Evolutionary conservation across 352 stramenopile genomes (phyloP).

Genomic region (Pythium dissimile): DNA sequence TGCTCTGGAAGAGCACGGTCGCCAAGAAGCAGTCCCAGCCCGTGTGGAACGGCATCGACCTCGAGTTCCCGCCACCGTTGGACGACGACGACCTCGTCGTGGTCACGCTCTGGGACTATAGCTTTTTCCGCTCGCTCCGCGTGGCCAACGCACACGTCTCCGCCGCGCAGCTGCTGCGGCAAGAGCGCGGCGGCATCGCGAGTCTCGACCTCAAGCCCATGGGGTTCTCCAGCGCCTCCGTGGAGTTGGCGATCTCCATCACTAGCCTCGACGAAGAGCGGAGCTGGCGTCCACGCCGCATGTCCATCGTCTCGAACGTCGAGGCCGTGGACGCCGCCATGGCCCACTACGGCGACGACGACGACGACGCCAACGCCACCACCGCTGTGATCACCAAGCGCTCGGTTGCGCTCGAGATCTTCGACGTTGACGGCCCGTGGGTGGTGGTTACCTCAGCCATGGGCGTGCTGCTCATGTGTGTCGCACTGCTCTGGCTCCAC

Average conservation of each 20-base stretch:
- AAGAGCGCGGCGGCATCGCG: slow-evolving; percentile 33
- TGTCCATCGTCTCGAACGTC: slow-evolving; percentile 7
- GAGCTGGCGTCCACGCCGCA: slow-evolving; percentile 8
- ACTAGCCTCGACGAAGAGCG: slow-evolving; percentile 1
- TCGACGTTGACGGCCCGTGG: slow-evolving; percentile 6
- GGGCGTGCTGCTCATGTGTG: slow-evolving; percentile 10
- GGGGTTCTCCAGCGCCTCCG: slow-evolving; percentile 21
- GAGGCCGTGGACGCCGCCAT: slow-evolving; percentile 11
- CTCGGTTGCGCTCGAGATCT: neutral
- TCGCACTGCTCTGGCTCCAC: slow-evolving; percentile 10
- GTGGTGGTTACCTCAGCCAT: slow-evolving; percentile 2
- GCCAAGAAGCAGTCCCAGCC: slow-evolving; percentile 17
- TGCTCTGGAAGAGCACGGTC: slow-evolving; percentile 22
- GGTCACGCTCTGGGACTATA: slow-evolving; percentile 67
- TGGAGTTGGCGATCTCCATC: slow-evolving; percentile 28
- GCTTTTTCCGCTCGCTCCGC: slow-evolving; percentile 56
- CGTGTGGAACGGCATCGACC: slow-evolving; percentile 20
- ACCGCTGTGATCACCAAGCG: slow-evolving; percentile 1
- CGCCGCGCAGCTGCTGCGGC: slow-evolving; percentile 37
- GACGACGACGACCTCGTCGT: slow-evolving; percentile 21
- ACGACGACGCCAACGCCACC: neutral
- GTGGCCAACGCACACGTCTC: slow-evolving; percentile 46
- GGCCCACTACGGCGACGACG: slow-evolving; percentile 1
- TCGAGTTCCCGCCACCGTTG: slow-evolving; percentile 31
- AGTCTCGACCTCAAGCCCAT: slow-evolving; percentile 46